Evolutionary conservation across 2,329 filamentous ascomycete genomes (phyloP), one percentile per base, ranked within the genome.

Genomic region (Exophiala lecanii-corni): DNA sequence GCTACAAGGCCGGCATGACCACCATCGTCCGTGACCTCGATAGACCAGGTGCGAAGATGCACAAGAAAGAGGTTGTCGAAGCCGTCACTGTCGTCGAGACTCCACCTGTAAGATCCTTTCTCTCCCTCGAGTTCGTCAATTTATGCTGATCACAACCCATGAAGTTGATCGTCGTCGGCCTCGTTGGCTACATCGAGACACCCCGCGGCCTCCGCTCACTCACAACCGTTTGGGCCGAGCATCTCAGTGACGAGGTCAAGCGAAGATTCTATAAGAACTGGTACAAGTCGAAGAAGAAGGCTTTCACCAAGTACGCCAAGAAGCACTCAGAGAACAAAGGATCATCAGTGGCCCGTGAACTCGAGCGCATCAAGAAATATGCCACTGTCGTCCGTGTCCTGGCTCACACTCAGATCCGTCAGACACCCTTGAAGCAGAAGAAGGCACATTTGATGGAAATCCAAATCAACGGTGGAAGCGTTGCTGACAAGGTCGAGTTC

Each of bases 221-320:
- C 74, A 96, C 89, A 72, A 97, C 92, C 69, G 88, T 98, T 71
- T 98, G 92, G 92, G 92, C 92, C 68, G 92, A 97, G 83, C 92
- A 98, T 74, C 75, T 98, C 74, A 87, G 86, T 75, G 92, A 98
- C 74, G 92, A 97, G 78, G 70, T 98, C 74, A 95, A 95, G 85
- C 87, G 92, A 67, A 87, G 92, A 70, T 98, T 98, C 88, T 98
- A 98, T 87, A 97, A 97, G 89, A 98, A 98, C 86, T 98, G 92
- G 92, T 98, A 98, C 86, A 95, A 95, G 86, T 89, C 83, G 82
- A 98, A 98, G 89, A 97, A 96, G 88, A 98, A 98, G 91, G 92
- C 92, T 55, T 98, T 98, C 81, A 98, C 92, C 81, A 96, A 94
- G 81, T 98, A 98, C 78, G 88, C 92, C 79, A 98, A 97, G 88